phyloP scores from a whole-genome alignment of 164 flowering plant genomes.

The Chloranthus sessilifolius region DNA sequence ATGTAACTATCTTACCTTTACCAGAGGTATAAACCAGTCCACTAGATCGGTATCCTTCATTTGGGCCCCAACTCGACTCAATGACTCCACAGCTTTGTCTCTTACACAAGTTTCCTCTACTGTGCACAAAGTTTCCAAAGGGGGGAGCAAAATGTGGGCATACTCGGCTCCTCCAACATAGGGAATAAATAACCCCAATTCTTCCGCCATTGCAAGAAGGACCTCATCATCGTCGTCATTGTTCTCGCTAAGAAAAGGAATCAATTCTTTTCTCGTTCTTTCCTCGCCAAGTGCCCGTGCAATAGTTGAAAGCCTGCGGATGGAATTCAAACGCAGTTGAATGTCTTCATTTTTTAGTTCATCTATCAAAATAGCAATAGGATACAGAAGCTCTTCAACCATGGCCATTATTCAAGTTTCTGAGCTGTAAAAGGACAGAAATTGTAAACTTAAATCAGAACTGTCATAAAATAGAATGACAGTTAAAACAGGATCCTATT shows the following conservation, averaged over 20 bases:
- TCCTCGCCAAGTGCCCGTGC: constrained; percentile 95
- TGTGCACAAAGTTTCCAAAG: constrained; percentile 80
- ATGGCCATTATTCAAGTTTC: constrained; percentile 43
- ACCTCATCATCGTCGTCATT: constrained; percentile 97
- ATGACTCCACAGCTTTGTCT: constrained; percentile 90
- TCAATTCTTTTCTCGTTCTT: constrained; percentile 81
- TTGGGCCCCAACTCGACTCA: constrained; percentile 82
- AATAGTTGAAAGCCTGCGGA: constrained; percentile 80
- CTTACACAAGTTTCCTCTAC: constrained; percentile 96
- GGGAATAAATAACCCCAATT: constrained; percentile 86
- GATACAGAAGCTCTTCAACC: constrained; percentile 86
- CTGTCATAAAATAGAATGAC: no score
- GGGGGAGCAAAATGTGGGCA: constrained; percentile 79
- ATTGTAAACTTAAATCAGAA: no score
- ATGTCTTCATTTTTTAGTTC: constrained; percentile 94
- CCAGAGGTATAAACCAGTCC: constrained; percentile 74
- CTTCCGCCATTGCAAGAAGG: constrained; percentile 91
- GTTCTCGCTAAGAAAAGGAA: constrained; percentile 87
- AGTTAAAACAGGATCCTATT: no score
- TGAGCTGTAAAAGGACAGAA: constrained; percentile 11
- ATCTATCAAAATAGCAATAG: constrained; percentile 84
- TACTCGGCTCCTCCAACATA: constrained; percentile 89
- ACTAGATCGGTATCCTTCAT: constrained; percentile 86
- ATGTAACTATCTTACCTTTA: constrained; percentile 48
- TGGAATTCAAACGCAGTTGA: constrained; percentile 81